Percentiles rank a stretch among this genome's conserved stretches.
These are phyloP conservation scores for Coemansia sp. DNA, from an alignment of 192 early-diverging fungal species.

Conservation along the genomic window DNA sequence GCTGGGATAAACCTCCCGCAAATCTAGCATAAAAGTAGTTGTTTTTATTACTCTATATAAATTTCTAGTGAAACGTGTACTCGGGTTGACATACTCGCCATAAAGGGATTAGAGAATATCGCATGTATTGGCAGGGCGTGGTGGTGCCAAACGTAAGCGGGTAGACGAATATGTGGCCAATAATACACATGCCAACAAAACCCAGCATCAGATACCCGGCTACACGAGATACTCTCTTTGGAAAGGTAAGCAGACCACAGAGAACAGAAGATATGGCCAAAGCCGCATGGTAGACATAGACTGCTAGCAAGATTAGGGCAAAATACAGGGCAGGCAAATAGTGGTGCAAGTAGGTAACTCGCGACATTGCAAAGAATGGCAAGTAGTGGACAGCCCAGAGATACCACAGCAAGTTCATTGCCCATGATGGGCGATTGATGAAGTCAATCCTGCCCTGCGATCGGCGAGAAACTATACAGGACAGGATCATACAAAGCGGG, in stretches of 20 bases:
- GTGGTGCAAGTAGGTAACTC: constrained; percentile 73
- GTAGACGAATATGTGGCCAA: constrained; percentile 4
- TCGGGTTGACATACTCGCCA: constrained; percentile 12
- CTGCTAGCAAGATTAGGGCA: constrained; percentile 56
- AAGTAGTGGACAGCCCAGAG: constrained; percentile 66
- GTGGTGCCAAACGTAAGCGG: constrained; percentile 29
- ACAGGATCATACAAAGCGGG: constrained; percentile 7
- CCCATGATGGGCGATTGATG: background rate
- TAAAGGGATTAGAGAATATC: constrained; percentile 3
- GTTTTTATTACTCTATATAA: background rate
- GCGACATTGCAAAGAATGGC: constrained; percentile 67
- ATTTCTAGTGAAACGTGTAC: constrained; percentile 6
- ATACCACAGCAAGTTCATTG: constrained; percentile 19
- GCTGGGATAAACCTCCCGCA: constrained; percentile 19
- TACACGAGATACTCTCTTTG: background rate
- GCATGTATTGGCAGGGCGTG: constrained; percentile 6
- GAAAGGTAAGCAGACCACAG: background rate
- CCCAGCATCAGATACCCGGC: background rate
- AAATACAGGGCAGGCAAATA: constrained; percentile 73
- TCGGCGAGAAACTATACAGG: constrained; percentile 5
- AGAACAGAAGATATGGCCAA: background rate
- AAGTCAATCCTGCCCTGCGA: constrained; percentile 5
- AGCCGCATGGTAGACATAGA: constrained; percentile 10
- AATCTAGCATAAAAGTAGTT: constrained; percentile 8
- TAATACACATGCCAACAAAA: background rate